phyloP scores from a whole-genome alignment of 163 green algal species.

The Volvox carteri region DNA sequence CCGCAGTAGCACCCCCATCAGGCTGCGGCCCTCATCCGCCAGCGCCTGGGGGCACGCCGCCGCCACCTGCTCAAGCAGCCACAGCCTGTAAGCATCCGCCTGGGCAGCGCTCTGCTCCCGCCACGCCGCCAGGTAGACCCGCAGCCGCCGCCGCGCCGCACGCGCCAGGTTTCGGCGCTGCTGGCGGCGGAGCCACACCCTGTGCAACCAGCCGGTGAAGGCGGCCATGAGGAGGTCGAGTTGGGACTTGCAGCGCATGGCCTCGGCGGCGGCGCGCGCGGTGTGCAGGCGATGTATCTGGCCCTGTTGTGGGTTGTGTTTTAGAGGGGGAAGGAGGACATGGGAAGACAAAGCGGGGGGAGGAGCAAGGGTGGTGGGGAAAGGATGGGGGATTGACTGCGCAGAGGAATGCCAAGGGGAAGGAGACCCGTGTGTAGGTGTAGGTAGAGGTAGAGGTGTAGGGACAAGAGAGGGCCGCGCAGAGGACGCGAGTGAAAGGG shows the following conservation, averaged over 20 bases:
- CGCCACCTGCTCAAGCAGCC: constrained; percentile 32
- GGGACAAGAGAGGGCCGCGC: too few relatives aligned
- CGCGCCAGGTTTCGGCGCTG: background rate
- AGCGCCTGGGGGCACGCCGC: background rate
- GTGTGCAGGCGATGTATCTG: background rate
- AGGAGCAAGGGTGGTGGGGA: too few relatives aligned
- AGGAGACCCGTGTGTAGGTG: background rate
- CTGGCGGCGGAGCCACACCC: background rate
- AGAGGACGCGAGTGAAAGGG: too few relatives aligned
- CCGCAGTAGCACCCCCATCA: background rate
- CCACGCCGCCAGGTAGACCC: constrained; percentile 22
- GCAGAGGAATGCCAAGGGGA: too few relatives aligned
- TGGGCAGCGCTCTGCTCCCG: constrained; percentile 14
- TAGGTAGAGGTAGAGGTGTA: background rate
- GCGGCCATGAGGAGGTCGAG: background rate
- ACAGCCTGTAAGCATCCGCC: constrained; percentile 10
- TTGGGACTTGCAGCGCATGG: background rate
- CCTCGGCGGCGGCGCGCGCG: background rate
- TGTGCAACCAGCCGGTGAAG: background rate
- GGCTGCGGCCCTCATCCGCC: background rate
- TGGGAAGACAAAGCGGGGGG: too few relatives aligned
- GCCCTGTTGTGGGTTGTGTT: background rate
- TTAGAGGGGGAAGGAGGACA: too few relatives aligned
- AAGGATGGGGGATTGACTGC: too few relatives aligned
- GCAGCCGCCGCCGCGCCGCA: background rate